A percentile compares a stretch with the other conserved stretches of the same genome.
phyloP scores from a whole-genome alignment of 2,329 filamentous ascomycete genomes.

The Neopestalotiopsis sp. region DNA sequence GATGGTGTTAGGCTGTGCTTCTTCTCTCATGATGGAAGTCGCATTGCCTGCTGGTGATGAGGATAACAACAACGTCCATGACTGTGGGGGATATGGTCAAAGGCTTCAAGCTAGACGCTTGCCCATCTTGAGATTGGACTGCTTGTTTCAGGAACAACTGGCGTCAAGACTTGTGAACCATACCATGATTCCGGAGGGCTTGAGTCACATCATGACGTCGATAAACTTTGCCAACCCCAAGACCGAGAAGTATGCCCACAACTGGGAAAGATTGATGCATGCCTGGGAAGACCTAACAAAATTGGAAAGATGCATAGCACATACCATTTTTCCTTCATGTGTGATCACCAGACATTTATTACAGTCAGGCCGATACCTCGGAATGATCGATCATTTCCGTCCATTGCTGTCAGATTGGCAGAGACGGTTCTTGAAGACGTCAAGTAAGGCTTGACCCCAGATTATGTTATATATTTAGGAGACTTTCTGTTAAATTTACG shows the following conservation, averaged over 20 bases:
- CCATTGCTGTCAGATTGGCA: background rate
- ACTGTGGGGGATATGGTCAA: background rate
- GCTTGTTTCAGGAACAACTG: background rate
- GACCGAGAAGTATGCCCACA: background rate
- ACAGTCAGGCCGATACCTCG: background rate
- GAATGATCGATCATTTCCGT: background rate
- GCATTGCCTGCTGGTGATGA: conserved; percentile 40
- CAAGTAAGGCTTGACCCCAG: background rate
- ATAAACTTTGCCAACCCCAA: background rate
- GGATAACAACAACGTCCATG: background rate
- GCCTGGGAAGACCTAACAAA: background rate
- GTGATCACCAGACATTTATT: background rate
- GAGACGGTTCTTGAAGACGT: background rate
- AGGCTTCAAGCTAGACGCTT: background rate
- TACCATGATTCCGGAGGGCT: background rate
- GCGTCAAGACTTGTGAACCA: background rate
- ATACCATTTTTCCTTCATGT: background rate
- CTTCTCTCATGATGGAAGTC: conserved; percentile 58
- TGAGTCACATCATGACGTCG: background rate
- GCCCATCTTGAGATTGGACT: background rate
- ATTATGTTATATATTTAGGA: background rate
- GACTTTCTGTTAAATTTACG: background rate
- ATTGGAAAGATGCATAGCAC: background rate
- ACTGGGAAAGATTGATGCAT: background rate
- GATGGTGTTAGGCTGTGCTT: conserved; percentile 61